Evolutionary conservation across 441 rosid species (phyloP), one percentile per base, ranked within the genome.

Genomic region (Flueggea neowawraea): DNA sequence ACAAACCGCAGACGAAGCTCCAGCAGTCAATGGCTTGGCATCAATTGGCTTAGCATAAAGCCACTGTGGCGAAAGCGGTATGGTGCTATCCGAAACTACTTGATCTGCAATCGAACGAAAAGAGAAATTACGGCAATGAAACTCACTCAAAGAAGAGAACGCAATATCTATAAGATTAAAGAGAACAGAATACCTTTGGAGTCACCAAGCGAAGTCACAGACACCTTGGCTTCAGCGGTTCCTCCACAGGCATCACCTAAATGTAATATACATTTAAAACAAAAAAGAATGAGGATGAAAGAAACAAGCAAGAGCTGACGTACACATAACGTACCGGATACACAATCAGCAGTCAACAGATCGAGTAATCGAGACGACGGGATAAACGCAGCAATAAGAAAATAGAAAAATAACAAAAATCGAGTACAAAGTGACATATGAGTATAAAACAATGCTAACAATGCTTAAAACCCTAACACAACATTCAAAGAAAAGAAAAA

Each of bases 11-110:
- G 71, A 55, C 44, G 41, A 36, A 36, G 52, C 56, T 15, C 61
- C 65, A 49, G 43, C 13, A 47, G 61, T 47, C 28, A 45, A 41
- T 11, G 44, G 12, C 55, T 58, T 69, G 17, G 54, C 55, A 53
- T 69, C 73, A 45, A 15, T 31, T 22, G 90, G 83, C 66, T 87
- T 92, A 13, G 83, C 58, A 78, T 89, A 89, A 51, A 92, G 95
- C 98, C 98, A 92, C 63, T 92, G 96, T 1, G 95, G 96, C 67
- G 96, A 89, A 69, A 91, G 73, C 0, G 98, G 98, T 16, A 89
- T 87, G 83, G 80, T 82, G 83, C 69, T 89, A 52, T 92, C 96
- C 17, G 85, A 74, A 11, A 70, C 59, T 54, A 65, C 60, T 75
- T 81, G 90, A 78, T 89, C 96, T 91, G 80, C 80, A 76, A 41